phyloP scores from a whole-genome alignment of 2,329 filamentous ascomycete genomes.

The Ceratocystis variospora region DNA sequence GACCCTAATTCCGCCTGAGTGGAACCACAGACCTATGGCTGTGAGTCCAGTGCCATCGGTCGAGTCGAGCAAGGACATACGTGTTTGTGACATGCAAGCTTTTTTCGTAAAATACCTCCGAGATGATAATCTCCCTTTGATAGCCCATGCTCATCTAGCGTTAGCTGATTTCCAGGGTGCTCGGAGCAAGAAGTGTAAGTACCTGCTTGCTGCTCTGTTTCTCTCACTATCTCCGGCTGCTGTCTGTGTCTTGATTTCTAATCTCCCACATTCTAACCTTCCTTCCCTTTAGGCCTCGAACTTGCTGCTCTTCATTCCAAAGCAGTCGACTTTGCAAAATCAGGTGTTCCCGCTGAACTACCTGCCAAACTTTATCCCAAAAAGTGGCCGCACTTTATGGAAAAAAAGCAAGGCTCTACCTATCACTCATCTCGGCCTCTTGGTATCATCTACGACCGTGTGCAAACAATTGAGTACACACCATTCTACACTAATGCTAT shows the following conservation, averaged over 20 bases:
- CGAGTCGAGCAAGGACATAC: constrained; percentile 43
- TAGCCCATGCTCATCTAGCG: constrained; percentile 71
- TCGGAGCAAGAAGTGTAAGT: constrained; percentile 51
- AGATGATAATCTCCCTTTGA: constrained; percentile 65
- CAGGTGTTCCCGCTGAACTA: constrained; percentile 63
- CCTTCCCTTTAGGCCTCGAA: constrained; percentile 38
- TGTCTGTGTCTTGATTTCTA: not conserved
- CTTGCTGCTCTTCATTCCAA: constrained; percentile 73
- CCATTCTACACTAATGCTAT: constrained; percentile 62
- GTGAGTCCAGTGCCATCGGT: constrained; percentile 29
- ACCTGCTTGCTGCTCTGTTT: not conserved
- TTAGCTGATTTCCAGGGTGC: constrained; percentile 59
- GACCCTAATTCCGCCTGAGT: constrained; percentile 52
- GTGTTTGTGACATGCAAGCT: constrained; percentile 56
- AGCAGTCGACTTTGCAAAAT: constrained; percentile 91
- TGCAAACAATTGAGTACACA: constrained; percentile 51
- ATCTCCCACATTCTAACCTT: not conserved
- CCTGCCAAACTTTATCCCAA: constrained; percentile 43
- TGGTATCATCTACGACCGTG: constrained; percentile 69
- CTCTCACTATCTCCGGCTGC: not conserved
- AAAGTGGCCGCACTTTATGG: constrained; percentile 78
- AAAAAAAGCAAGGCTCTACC: constrained; percentile 40
- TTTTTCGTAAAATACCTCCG: constrained; percentile 94
- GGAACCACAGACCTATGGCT: constrained; percentile 62
- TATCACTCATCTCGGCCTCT: constrained; percentile 62